Percentiles rank a stretch among this genome's conserved stretches.
Conservation (phyloP, 2,329 filamentous ascomycete species). For the Claviceps humidiphila region DNA sequence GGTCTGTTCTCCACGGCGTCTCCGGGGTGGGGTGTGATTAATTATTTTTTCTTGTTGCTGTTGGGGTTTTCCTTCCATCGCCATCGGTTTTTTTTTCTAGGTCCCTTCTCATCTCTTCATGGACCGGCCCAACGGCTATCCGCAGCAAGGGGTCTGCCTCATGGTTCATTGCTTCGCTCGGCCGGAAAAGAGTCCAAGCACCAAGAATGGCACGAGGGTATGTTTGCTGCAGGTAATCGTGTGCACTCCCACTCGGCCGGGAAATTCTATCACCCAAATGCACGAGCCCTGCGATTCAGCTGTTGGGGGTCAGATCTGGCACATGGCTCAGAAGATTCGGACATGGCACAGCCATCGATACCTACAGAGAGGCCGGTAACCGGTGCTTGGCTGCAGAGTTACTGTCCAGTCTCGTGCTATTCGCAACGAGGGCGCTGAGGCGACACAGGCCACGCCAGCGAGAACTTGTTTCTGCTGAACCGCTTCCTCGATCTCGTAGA, state of each 20-base stretch:
- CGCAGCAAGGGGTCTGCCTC: background rate
- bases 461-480: slow-evolving; percentile 1
- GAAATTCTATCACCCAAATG: slow-evolving; percentile 1
- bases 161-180: background rate
- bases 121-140: background rate
- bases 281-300: background rate
- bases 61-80: background rate
- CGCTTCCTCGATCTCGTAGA: background rate
- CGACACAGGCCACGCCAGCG: slow-evolving; percentile 1
- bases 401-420: background rate
- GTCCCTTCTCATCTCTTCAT: background rate
- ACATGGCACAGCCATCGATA: background rate
- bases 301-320: background rate
- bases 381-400: background rate
- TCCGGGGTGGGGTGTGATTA: background rate
- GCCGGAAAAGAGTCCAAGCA: no score
- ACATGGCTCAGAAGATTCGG: background rate
- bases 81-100: background rate
- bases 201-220: no score
- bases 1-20: slow-evolving; percentile 5
- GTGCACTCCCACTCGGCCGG: slow-evolving; percentile 2
- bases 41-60: background rate
- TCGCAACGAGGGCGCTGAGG: background rate
- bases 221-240: slow-evolving; percentile 1
- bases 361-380: background rate